Conservation (phyloP, 169 alveolate species). For the Pseudocohnilembus persalinus region DNA sequence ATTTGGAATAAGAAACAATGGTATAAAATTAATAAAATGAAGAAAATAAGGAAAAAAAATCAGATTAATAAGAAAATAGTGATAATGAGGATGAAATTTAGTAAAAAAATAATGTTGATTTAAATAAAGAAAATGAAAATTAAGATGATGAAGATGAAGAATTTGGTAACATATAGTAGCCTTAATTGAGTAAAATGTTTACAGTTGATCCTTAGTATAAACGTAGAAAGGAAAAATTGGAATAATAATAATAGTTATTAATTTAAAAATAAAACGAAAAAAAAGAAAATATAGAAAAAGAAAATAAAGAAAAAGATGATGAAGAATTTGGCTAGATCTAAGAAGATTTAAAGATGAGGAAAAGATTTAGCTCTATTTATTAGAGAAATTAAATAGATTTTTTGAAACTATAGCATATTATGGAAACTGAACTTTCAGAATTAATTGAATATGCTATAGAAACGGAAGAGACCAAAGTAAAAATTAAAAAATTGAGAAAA, state of each 20-base stretch:
- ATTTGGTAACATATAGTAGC: background rate
- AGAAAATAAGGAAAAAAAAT: too few species aligned
- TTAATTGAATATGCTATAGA: background rate
- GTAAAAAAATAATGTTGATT: too few species aligned
- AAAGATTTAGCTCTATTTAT: background rate
- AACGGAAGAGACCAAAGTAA: background rate
- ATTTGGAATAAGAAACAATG: too few species aligned
- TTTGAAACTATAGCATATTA: background rate
- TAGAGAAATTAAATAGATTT: background rate
- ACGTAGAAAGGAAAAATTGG: background rate
- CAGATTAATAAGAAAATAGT: too few species aligned
- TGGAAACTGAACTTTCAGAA: background rate
- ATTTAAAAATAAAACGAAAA: background rate
- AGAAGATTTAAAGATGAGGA: too few species aligned
- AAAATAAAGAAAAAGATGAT: background rate
- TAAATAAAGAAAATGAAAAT: too few species aligned
- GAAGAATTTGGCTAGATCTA: too few species aligned
- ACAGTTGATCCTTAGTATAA: background rate
- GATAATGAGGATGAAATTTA: too few species aligned
- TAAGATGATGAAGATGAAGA: background rate
- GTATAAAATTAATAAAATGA: too few species aligned
- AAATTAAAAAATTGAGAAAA: too few species aligned
- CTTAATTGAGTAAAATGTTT: background rate
- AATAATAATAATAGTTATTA: too few species aligned
- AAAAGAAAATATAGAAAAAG: background rate